Evolutionary conservation across 2,329 filamentous ascomycete species (phyloP).

Genomic region (Dothistroma pini): DNA sequence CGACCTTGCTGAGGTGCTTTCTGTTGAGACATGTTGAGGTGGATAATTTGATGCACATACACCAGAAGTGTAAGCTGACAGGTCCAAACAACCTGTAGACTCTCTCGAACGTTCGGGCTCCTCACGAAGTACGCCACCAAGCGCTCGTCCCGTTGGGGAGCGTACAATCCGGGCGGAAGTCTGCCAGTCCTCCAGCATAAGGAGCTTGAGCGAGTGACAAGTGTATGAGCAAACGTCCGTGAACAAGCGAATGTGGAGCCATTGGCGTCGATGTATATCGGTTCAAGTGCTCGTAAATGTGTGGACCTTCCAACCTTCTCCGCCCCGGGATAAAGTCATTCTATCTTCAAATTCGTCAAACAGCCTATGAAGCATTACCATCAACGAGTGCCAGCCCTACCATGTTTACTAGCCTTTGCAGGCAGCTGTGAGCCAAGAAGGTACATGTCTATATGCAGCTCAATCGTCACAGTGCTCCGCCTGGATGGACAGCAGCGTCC

Average conservation of each 20-base stretch:
- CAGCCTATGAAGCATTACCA: not conserved
- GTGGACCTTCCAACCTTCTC: too few species aligned
- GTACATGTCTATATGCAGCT: not conserved
- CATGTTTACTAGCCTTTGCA: not conserved
- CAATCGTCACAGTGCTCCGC: not conserved
- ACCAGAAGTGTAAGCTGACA: slow-evolving; percentile 37
- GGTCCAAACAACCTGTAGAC: slow-evolving; percentile 28
- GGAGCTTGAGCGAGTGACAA: too few species aligned
- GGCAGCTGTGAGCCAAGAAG: not conserved
- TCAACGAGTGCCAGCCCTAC: not conserved
- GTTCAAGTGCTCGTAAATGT: too few species aligned
- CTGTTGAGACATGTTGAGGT: slow-evolving; percentile 42
- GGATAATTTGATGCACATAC: slow-evolving; percentile 39
- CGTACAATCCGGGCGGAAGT: too few species aligned
- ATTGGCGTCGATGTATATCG: too few species aligned
- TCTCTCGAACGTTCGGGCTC: too few species aligned
- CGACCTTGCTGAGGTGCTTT: too few species aligned
- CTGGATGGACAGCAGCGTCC: not conserved
- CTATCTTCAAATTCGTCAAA: not conserved
- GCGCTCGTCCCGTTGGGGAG: too few species aligned
- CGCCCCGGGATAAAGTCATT: not conserved
- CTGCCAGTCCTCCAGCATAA: too few species aligned
- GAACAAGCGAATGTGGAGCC: too few species aligned
- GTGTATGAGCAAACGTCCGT: too few species aligned
- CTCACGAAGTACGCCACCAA: too few species aligned